phyloP scores from a whole-genome alignment of 2,329 filamentous ascomycete genomes.

The Byssochlamys sp. region DNA sequence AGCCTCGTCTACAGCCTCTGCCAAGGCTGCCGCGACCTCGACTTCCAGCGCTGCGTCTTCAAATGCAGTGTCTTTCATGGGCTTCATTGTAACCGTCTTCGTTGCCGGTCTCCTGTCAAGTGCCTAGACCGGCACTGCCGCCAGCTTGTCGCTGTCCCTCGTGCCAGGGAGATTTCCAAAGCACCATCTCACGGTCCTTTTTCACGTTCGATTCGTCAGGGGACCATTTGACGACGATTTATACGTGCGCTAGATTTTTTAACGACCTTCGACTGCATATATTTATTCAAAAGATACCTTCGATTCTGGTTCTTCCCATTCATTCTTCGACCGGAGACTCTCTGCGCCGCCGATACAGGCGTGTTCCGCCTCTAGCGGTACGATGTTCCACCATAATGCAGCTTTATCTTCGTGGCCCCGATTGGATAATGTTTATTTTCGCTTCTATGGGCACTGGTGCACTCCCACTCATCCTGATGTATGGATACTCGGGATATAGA shows the following conservation, averaged over 20 bases:
- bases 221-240: neutral
- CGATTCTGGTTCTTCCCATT: neutral
- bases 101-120: conserved; percentile 4
- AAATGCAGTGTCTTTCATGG: conserved; percentile 9
- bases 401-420: neutral
- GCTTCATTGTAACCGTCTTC: conserved; percentile 11
- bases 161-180: neutral
- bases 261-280: conserved; percentile 3
- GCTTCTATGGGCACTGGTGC: neutral
- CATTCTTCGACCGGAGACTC: neutral
- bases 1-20: conserved; percentile 1
- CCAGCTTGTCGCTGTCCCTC: neutral
- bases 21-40: conserved; percentile 4
- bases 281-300: neutral
- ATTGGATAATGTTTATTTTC: neutral
- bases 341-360: neutral
- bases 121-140: neutral
- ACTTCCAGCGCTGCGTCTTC: conserved; percentile 7
- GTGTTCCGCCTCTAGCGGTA: neutral
- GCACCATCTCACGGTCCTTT: neutral
- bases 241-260: neutral
- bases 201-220: neutral
- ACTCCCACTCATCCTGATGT: neutral
- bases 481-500: neutral
- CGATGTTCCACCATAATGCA: neutral